These are phyloP conservation scores for Monosporascus cannonballus DNA, from an alignment of 2,329 filamentous ascomycete species.

Conservation along the genomic window DNA sequence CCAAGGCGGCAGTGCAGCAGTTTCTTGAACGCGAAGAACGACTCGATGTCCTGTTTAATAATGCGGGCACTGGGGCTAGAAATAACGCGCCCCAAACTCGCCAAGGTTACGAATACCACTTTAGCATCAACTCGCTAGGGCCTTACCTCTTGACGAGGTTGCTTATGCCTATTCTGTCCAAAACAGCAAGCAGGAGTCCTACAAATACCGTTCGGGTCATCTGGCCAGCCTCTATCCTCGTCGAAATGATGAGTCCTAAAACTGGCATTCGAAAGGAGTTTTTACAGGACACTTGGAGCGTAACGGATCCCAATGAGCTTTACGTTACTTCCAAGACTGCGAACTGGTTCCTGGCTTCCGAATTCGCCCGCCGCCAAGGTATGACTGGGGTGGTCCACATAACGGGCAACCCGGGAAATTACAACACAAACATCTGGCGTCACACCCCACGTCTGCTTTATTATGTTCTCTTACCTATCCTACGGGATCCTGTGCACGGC, in stretches of 20 bases:
- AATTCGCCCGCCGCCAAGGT: conserved; percentile 13
- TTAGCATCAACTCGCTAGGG: conserved; percentile 14
- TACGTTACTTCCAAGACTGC: conserved; percentile 14
- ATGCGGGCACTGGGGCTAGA: conserved; percentile 14
- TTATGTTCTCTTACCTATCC: conserved; percentile 3
- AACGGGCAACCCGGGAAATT: conserved; percentile 14
- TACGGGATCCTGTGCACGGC: conserved; percentile 10
- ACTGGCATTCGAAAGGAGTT: conserved; percentile 11
- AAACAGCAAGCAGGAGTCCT: conserved; percentile 7
- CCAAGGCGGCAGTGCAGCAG: conserved; percentile 7
- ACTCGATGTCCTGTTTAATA: conserved; percentile 19
- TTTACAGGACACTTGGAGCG: conserved; percentile 4
- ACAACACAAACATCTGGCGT: conserved; percentile 13
- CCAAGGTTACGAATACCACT: conserved; percentile 18
- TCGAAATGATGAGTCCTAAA: conserved; percentile 13
- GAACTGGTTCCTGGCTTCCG: conserved; percentile 17
- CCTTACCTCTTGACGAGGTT: conserved; percentile 12
- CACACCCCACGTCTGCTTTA: conserved; percentile 3
- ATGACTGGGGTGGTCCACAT: conserved; percentile 7
- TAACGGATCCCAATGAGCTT: conserved; percentile 8
- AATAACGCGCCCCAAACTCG: conserved; percentile 9
- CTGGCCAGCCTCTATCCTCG: conserved; percentile 15
- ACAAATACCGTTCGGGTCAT: conserved; percentile 13
- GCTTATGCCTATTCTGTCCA: conserved; percentile 11
- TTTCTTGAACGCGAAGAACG: conserved; percentile 9